Conservation (phyloP, 306 rosid genomes). For the Cicer chorassanicum region DNA sequence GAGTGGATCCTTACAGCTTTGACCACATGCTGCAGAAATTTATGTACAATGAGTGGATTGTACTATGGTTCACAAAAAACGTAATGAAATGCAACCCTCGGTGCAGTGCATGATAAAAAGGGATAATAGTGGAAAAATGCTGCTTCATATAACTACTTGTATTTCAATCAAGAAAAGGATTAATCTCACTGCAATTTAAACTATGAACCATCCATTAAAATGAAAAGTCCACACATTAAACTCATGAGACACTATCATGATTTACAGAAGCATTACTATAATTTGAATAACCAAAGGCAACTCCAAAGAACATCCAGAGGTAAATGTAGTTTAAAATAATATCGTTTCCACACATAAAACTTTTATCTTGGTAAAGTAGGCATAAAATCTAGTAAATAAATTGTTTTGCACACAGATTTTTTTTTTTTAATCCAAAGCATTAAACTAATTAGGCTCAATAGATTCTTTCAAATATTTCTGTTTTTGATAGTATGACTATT, state of each 20-base stretch:
- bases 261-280: neutral
- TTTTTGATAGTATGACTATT: constrained; percentile 18
- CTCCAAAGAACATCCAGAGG: constrained; percentile 33
- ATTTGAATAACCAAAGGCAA: constrained; percentile 16
- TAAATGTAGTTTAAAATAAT: constrained; percentile 16
- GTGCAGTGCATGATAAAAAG: constrained; percentile 30
- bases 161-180: constrained; percentile 16
- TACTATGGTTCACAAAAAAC: neutral
- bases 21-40: constrained; percentile 72
- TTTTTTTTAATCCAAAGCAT: constrained; percentile 11
- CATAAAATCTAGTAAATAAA: constrained; percentile 41
- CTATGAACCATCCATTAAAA: constrained; percentile 21
- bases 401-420: neutral
- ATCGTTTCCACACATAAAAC: constrained; percentile 2
- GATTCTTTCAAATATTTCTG: constrained; percentile 20
- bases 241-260: constrained; percentile 29
- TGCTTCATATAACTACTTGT: constrained; percentile 7
- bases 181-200: constrained; percentile 16
- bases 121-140: neutral
- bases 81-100: neutral
- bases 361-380: constrained; percentile 23
- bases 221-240: neutral
- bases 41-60: constrained; percentile 36
- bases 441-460: constrained; percentile 28
- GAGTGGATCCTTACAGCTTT: constrained; percentile 80